Percentiles rank a stretch among this genome's conserved stretches.
These are phyloP conservation scores for Theileria parva DNA, from an alignment of 169 alveolate genomes.

Conservation along the genomic window DNA sequence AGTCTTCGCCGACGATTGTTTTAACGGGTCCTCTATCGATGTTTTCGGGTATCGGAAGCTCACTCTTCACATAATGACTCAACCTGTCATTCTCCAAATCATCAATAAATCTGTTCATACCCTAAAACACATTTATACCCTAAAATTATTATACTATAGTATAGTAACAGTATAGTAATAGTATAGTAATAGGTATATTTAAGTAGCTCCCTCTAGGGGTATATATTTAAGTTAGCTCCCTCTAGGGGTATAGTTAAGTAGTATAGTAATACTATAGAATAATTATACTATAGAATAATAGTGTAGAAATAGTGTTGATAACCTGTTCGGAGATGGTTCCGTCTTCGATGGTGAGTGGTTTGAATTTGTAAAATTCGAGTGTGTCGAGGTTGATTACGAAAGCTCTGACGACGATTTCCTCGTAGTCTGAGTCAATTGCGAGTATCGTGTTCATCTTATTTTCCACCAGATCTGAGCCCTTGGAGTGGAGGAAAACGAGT, in stretches of 20 bases:
- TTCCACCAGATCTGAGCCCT: constrained; percentile 62
- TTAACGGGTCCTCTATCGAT: constrained; percentile 58
- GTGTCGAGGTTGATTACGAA: constrained; percentile 47
- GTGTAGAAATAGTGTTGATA: background rate
- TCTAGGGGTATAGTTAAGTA: no score
- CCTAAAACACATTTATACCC: background rate
- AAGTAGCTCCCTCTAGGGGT: no score
- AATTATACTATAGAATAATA: no score
- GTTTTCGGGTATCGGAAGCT: constrained; percentile 44
- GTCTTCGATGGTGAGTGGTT: constrained; percentile 35
- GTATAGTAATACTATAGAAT: no score
- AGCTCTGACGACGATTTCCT: constrained; percentile 61
- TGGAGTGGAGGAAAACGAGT: constrained; percentile 57
- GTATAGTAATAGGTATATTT: no score
- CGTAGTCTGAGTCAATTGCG: constrained; percentile 58
- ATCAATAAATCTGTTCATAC: constrained; percentile 35
- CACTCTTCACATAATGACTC: constrained; percentile 53
- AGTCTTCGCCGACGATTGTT: constrained; percentile 63
- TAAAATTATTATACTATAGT: no score
- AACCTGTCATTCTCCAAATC: constrained; percentile 39
- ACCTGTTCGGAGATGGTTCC: constrained; percentile 23
- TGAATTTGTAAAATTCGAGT: constrained; percentile 47
- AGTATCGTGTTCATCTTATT: constrained; percentile 33
- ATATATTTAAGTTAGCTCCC: no score
- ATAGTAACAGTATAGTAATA: no score